phyloP scores from a whole-genome alignment of 768 basidiomycete species.

The Gloeopeniophorella convolvens region DNA sequence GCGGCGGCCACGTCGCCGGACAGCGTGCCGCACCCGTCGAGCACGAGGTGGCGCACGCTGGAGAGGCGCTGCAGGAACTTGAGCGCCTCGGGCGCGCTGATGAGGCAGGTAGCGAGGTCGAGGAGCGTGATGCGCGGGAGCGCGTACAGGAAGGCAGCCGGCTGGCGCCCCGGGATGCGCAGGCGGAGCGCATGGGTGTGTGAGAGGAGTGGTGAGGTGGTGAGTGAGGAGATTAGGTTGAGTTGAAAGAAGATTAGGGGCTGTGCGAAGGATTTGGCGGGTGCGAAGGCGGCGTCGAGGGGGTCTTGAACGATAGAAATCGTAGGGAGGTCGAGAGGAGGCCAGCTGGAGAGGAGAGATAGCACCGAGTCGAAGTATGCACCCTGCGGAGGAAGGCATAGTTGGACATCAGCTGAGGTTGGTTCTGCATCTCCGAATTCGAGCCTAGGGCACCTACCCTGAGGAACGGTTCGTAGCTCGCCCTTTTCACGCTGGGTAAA shows the following conservation, averaged over 20 bases:
- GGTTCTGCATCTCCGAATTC: no score
- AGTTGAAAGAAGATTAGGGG: slow-evolving; percentile 83
- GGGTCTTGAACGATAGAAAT: slow-evolving; percentile 68
- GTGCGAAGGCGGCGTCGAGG: slow-evolving; percentile 36
- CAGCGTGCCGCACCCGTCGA: slow-evolving; percentile 60
- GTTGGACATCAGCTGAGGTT: neutral
- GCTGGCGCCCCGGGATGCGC: neutral
- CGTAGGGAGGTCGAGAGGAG: slow-evolving; percentile 33
- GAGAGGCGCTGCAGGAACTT: slow-evolving; percentile 45
- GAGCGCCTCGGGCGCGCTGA: slow-evolving; percentile 50
- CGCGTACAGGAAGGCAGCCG: slow-evolving; percentile 18
- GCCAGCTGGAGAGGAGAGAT: slow-evolving; percentile 58
- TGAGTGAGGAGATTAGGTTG: slow-evolving; percentile 25
- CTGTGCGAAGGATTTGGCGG: slow-evolving; percentile 55
- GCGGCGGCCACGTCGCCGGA: slow-evolving; percentile 40
- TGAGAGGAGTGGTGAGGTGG: neutral
- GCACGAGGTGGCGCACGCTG: slow-evolving; percentile 53
- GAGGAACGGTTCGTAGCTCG: slow-evolving; percentile 78
- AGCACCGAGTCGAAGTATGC: slow-evolving; percentile 79
- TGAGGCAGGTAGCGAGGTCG: slow-evolving; percentile 67
- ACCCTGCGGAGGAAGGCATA: slow-evolving; percentile 38
- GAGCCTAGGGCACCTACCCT: slow-evolving; percentile 37
- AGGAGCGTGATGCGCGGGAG: slow-evolving; percentile 52
- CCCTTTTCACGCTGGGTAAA: slow-evolving; percentile 53
- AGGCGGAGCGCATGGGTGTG: neutral